Conservation (phyloP, 2,329 filamentous ascomycete genomes). For the Elsinoe necatrix region DNA sequence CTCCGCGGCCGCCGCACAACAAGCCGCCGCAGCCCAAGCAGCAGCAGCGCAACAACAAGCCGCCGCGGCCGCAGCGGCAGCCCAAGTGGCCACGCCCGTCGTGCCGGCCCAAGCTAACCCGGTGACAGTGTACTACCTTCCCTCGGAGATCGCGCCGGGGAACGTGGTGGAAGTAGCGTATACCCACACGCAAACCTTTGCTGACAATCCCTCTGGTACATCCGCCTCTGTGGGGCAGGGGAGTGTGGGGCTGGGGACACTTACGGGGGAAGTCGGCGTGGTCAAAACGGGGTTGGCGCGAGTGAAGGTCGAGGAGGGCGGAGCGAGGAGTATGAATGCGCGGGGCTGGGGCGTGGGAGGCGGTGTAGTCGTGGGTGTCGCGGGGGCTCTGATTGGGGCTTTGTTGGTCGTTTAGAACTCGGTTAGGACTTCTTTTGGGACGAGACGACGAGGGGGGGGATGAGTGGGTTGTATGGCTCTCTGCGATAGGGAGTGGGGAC, state of each 20-base stretch:
- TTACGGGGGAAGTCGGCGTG: constrained; percentile 5
- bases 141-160: neutral
- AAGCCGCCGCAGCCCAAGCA: neutral
- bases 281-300: constrained; percentile 12
- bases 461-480: no score
- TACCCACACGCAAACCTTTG: neutral
- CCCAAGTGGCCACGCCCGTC: neutral
- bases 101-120: neutral
- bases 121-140: constrained; percentile 1
- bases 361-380: neutral
- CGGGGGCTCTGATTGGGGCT: neutral
- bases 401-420: neutral
- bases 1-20: neutral
- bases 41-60: neutral
- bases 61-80: neutral
- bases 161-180: constrained; percentile 2
- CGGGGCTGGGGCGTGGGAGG: neutral
- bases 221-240: neutral
- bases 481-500: no score
- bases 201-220: neutral
- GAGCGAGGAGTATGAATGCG: neutral
- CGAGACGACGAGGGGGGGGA: neutral
- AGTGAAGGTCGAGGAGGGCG: constrained; percentile 1
- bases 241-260: constrained; percentile 9
- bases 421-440: neutral